Conservation (phyloP, 192 early-diverging fungal species). For the Gonapodya prolifera region DNA sequence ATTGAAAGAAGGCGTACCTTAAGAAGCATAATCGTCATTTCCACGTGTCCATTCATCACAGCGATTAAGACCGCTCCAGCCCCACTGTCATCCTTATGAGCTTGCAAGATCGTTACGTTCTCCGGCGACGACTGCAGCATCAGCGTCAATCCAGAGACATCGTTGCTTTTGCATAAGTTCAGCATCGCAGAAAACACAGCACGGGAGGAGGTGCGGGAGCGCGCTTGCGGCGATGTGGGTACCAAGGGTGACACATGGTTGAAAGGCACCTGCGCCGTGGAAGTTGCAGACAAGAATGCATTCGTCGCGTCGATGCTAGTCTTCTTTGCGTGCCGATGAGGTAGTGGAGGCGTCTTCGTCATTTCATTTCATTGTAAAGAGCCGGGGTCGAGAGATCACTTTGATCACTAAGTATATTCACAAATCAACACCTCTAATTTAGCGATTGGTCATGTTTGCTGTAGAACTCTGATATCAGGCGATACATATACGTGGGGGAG, state of each 20-base stretch:
- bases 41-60: not conserved
- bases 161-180: not conserved
- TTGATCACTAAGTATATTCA: too few relatives aligned
- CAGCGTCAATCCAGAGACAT: not conserved
- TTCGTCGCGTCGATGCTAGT: not conserved
- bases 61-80: not conserved
- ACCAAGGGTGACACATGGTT: not conserved
- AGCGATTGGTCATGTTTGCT: slow-evolving; percentile 32
- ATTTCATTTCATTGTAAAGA: too few relatives aligned
- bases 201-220: not conserved
- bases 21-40: not conserved
- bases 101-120: not conserved
- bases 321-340: too few relatives aligned
- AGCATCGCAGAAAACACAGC: not conserved
- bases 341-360: too few relatives aligned
- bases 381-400: too few relatives aligned
- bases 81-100: not conserved
- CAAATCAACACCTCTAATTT: too few relatives aligned
- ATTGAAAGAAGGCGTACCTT: not conserved
- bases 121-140: not conserved
- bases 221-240: not conserved
- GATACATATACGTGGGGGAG: slow-evolving; percentile 67
- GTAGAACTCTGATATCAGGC: slow-evolving; percentile 53
- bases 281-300: not conserved
- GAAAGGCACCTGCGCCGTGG: too few relatives aligned